phyloP scores from a whole-genome alignment of 2,329 filamentous ascomycete species.

The Aspergillus sp. region DNA sequence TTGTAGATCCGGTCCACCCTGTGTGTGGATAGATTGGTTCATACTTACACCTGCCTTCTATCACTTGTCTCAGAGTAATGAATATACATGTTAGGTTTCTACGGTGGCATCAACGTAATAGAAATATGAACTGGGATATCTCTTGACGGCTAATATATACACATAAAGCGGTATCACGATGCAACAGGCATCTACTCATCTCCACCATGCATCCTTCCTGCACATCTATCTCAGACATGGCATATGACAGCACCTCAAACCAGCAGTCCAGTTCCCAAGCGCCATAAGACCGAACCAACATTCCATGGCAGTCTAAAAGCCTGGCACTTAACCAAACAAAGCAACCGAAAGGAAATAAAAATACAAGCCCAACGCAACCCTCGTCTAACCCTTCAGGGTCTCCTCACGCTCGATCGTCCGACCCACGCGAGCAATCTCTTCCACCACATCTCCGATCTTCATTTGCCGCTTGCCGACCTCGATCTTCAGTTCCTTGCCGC shows the following conservation, averaged over 20 bases:
- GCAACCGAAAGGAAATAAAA: not conserved
- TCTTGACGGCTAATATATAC: conserved; percentile 11
- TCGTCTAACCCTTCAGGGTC: conserved; percentile 59
- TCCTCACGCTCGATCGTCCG: conserved; percentile 76
- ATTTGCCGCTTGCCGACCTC: conserved; percentile 74
- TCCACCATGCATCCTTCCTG: not conserved
- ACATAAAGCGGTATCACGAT: conserved; percentile 11
- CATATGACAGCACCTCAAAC: not conserved
- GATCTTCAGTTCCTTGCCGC: conserved; percentile 85
- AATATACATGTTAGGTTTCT: not conserved
- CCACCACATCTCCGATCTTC: conserved; percentile 80
- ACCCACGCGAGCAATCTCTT: conserved; percentile 88
- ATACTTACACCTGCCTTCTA: not conserved
- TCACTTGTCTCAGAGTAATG: not conserved
- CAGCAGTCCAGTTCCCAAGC: conserved; percentile 3
- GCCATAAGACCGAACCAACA: not conserved
- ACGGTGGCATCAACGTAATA: not conserved
- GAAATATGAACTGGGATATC: conserved; percentile 1
- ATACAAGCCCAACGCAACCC: not conserved
- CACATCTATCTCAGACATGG: too few relatives aligned
- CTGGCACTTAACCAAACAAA: not conserved
- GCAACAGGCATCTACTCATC: conserved; percentile 3
- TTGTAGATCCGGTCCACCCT: conserved; percentile 10
- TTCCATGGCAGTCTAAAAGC: not conserved
- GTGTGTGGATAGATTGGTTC: conserved; percentile 7